These are phyloP conservation scores for Verticillium klebahnii DNA, from an alignment of 2,329 filamentous ascomycete genomes.

Conservation along the genomic window DNA sequence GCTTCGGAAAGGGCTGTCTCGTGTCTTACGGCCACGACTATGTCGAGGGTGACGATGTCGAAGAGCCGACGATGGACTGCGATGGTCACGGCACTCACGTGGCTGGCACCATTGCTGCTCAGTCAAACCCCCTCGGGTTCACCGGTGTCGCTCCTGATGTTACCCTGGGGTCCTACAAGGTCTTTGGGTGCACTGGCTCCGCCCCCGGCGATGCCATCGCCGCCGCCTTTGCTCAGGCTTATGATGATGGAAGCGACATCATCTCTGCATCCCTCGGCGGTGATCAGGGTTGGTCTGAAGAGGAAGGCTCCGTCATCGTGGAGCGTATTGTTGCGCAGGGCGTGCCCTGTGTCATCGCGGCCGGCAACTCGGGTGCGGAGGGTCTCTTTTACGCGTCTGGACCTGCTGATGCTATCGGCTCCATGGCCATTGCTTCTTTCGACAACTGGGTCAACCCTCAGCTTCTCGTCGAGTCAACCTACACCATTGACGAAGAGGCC, in stretches of 20 bases:
- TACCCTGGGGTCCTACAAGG: conserved; percentile 50
- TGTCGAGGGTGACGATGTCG: conserved; percentile 45
- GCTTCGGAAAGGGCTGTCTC: conserved; percentile 55
- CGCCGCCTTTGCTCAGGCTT: conserved; percentile 54
- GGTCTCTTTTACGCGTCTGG: conserved; percentile 47
- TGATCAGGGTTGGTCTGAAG: conserved; percentile 45
- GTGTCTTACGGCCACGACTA: conserved; percentile 54
- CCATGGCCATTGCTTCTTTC: conserved; percentile 44
- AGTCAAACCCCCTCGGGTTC: conserved; percentile 47
- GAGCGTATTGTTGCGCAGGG: conserved; percentile 49
- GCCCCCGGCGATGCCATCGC: conserved; percentile 54
- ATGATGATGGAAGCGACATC: conserved; percentile 53
- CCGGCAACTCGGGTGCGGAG: conserved; percentile 41
- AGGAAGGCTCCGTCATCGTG: conserved; percentile 44
- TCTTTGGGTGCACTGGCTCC: conserved; percentile 50
- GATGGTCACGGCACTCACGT: conserved; percentile 58
- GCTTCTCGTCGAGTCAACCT: conserved; percentile 37
- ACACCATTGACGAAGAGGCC: conserved; percentile 29
- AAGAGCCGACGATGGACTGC: conserved; percentile 49
- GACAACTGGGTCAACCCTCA: conserved; percentile 40
- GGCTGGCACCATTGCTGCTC: conserved; percentile 58
- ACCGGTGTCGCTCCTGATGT: conserved; percentile 54
- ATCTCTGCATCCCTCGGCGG: conserved; percentile 53
- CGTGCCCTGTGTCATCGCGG: conserved; percentile 48
- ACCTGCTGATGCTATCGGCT: conserved; percentile 41